phyloP scores from a whole-genome alignment of 345 rosid genomes.

The Brassica nigra region DNA sequence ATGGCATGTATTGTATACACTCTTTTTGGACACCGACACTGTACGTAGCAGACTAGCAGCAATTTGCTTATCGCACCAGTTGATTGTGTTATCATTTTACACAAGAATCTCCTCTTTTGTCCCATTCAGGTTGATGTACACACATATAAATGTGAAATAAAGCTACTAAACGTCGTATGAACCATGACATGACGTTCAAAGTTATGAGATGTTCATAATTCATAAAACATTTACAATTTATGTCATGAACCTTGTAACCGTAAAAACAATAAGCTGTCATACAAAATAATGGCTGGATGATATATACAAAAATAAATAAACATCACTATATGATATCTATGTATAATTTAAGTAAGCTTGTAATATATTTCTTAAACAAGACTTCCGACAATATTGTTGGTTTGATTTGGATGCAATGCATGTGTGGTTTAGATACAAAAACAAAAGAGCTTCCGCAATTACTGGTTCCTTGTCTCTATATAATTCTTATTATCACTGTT shows the following conservation, averaged over 20 bases:
- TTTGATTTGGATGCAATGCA: constrained; percentile 28
- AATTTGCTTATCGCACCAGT: not conserved
- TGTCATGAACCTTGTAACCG: not conserved
- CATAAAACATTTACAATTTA: not conserved
- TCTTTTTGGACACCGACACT: constrained; percentile 7
- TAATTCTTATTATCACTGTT: not conserved
- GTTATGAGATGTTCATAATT: not conserved
- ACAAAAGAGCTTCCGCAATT: constrained; percentile 2
- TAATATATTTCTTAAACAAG: constrained; percentile 5
- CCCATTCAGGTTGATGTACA: not conserved
- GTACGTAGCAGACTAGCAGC: not conserved
- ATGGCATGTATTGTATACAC: not conserved
- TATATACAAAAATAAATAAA: not conserved
- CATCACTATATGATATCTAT: not conserved
- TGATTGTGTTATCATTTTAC: not conserved
- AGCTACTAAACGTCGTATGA: constrained; percentile 3
- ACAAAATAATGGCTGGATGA: not conserved
- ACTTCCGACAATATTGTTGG: constrained; percentile 17
- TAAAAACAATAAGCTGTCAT: not conserved
- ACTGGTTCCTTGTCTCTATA: not conserved
- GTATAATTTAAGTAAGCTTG: not conserved
- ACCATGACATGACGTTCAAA: not conserved
- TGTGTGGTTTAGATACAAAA: constrained; percentile 16
- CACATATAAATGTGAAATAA: not conserved
- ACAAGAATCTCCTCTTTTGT: not conserved